Base-by-base conservation (phyloP, 2,329 filamentous ascomycete genomes). In the Didymella exigua region DNA sequence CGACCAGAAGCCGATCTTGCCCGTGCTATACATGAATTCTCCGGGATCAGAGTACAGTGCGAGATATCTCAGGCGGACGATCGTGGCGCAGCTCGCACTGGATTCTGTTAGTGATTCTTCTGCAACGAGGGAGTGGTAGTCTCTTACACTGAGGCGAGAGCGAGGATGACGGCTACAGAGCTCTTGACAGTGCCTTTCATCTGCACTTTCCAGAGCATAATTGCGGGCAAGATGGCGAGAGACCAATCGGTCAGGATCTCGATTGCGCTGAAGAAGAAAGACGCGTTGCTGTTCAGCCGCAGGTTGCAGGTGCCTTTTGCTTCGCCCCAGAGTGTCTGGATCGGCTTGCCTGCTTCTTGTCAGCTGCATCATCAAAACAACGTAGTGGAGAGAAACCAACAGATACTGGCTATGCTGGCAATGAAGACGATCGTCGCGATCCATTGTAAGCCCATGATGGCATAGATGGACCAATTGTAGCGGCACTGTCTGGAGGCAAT, bases 1-100 rank as follows among this genome's bases (percentile, higher is more conserved):
- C 6, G 77, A 78, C 77, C 78, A 79, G 46, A 79, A 70, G 0
- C 75, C 75, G 30, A 79, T 78, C 40, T 76, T 73, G 30, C 75
- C 76, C 8, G 76, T 73, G 49, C 69, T 65, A 63, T 67, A 77
- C 64, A 79, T 73, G 59, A 75, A 79, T 46, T 79, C 75, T 10
- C 60, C 53, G 4, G 73, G 70, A 34, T 79, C 63, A n/a, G 62
- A 68, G 52, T 79, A 76, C 11, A 75, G 69, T 30, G 75, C 73
- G 21, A 78, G 73, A 57, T 75, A 81, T 14, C 75, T 73, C 14
- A 79, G 76, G n/a, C 78, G 76, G 47, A 80, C 64, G 41, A 75
- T 69, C 27, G 66, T 74, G 23, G 69, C 68, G 48, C 69, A 70
- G 24, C 67, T 76, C 58, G 71, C 71, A 64, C 75, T 77, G 41